Conservation (phyloP, 2,329 filamentous ascomycete species). For the Coniochaeta hoffmannii region DNA sequence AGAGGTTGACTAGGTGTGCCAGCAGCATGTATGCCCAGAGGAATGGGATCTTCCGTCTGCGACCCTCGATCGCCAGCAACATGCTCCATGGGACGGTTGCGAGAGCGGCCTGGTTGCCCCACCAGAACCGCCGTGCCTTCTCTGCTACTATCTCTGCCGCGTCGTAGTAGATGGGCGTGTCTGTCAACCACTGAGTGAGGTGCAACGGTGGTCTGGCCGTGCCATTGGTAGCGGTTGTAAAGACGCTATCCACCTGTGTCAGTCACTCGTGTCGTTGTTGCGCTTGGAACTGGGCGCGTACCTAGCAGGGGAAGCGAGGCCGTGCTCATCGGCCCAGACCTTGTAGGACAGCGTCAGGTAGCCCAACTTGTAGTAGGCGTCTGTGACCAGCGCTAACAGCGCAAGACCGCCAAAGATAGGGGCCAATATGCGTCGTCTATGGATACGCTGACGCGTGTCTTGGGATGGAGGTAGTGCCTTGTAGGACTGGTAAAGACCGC, state of each 20-base stretch:
- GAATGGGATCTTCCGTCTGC: constrained; percentile 46
- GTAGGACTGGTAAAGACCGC: constrained; percentile 27
- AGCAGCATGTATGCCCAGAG: constrained; percentile 50
- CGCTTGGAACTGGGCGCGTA: constrained; percentile 11
- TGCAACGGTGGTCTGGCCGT: constrained; percentile 21
- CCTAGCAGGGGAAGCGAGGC: constrained; percentile 20
- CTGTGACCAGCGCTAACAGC: constrained; percentile 18
- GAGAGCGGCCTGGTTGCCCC: constrained; percentile 53
- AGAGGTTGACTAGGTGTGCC: constrained; percentile 52
- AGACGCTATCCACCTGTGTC: neutral
- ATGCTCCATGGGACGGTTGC: constrained; percentile 46
- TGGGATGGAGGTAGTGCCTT: constrained; percentile 25
- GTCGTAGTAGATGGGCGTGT: constrained; percentile 43
- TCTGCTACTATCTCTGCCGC: constrained; percentile 47
- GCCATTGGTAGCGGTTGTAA: constrained; percentile 3
- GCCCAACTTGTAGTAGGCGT: constrained; percentile 19
- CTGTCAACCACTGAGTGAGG: constrained; percentile 43
- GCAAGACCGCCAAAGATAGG: constrained; percentile 26
- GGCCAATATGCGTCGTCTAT: constrained; percentile 22
- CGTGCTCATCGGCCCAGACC: constrained; percentile 30
- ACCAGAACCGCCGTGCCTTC: constrained; percentile 50
- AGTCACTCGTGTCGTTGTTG: neutral
- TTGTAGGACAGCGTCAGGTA: constrained; percentile 27
- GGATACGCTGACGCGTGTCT: constrained; percentile 26
- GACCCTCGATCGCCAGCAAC: constrained; percentile 52